Evolutionary conservation across 371 early-diverging fungal genomes (phyloP).

Genomic region (Phascolomyces articulosus): DNA sequence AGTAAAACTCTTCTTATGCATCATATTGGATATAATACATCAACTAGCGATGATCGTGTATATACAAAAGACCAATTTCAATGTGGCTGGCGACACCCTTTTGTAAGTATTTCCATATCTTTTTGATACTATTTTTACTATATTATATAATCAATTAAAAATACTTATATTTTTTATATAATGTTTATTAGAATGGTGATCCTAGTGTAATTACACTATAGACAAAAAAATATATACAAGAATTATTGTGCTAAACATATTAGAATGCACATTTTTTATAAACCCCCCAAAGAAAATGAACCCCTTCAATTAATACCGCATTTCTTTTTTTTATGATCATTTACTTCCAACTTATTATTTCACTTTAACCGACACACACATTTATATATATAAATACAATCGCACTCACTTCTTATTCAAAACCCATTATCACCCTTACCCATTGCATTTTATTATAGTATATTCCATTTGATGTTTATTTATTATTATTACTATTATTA

Average conservation of each 20-base stretch:
- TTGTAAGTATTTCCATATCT: constrained; percentile 55
- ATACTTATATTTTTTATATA: too few species aligned
- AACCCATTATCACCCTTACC: too few species aligned
- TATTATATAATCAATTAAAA: too few species aligned
- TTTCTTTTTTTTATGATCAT: too few species aligned
- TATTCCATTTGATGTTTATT: background rate
- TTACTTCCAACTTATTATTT: background rate
- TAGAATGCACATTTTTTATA: too few species aligned
- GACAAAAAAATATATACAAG: constrained; percentile 2
- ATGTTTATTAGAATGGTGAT: constrained; percentile 27
- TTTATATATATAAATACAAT: background rate
- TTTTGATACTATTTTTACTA: too few species aligned
- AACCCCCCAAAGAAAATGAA: too few species aligned
- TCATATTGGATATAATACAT: constrained; percentile 67
- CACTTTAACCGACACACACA: background rate
- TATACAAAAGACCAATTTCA: constrained; percentile 64
- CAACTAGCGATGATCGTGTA: constrained; percentile 56
- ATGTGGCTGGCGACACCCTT: constrained; percentile 70
- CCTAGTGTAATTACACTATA: constrained; percentile 18
- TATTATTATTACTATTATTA: background rate
- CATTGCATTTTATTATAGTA: background rate
- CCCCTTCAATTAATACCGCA: too few species aligned
- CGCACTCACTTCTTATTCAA: too few species aligned
- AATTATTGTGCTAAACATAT: too few species aligned
- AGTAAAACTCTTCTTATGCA: constrained; percentile 59